Percentiles rank a stretch among this genome's conserved stretches.
Conservation (phyloP, 352 stramenopile species). For the Phytophthora vignae region DNA sequence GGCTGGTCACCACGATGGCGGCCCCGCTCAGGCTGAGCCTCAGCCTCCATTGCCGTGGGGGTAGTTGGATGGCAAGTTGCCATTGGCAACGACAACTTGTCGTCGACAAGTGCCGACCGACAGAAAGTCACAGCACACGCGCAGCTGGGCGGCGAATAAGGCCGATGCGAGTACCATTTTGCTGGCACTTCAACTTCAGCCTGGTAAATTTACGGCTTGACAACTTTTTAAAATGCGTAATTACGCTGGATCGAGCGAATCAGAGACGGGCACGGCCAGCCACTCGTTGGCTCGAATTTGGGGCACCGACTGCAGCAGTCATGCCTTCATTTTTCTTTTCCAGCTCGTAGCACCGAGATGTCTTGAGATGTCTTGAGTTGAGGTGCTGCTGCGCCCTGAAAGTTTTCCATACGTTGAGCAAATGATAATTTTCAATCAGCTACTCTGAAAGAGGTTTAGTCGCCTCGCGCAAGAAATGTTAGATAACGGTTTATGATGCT, state of each 20-base stretch:
- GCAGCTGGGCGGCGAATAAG: neutral
- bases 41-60: no score
- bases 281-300: neutral
- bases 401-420: slow-evolving; percentile 46
- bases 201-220: neutral
- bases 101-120: no score
- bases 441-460: slow-evolving; percentile 93
- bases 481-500: slow-evolving; percentile 85
- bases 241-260: neutral
- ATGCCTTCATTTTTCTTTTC: neutral
- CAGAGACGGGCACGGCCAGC: neutral
- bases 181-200: neutral
- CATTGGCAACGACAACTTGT: no score
- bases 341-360: neutral
- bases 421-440: slow-evolving; percentile 90
- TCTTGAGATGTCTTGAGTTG: no score
- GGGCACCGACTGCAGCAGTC: no score
- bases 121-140: no score
- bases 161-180: no score
- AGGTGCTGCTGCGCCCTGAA: neutral
- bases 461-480: slow-evolving; percentile 83
- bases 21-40: no score
- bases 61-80: no score
- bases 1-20: neutral
- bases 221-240: neutral